A percentile compares a stretch with the other conserved stretches of the same genome.
Conservation (phyloP, 2,329 filamentous ascomycete species). For the Bipolaris victoriae region DNA sequence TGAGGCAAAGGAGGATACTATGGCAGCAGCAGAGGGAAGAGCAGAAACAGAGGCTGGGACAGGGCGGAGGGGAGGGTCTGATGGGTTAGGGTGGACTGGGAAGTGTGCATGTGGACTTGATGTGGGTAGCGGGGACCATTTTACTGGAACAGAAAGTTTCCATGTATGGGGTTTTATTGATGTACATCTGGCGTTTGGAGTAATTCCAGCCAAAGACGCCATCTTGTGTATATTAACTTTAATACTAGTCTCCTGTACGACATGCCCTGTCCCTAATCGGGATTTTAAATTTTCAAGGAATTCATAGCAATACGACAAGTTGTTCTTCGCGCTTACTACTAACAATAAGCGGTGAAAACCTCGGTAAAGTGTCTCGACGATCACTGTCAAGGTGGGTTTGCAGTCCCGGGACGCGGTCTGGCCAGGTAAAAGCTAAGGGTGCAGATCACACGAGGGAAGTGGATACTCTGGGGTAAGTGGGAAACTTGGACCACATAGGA, state of each 20-base stretch:
- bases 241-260: too few species aligned
- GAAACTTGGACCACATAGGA: too few species aligned
- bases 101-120: neutral
- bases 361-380: slow-evolving; percentile 1
- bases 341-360: slow-evolving; percentile 1
- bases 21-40: slow-evolving; percentile 13
- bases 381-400: neutral
- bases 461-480: neutral
- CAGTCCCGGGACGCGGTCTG: neutral
- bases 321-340: neutral
- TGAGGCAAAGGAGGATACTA: slow-evolving; percentile 7
- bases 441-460: neutral
- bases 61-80: neutral
- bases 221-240: too few species aligned
- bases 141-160: too few species aligned
- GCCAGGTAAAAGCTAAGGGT: neutral
- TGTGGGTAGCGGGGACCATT: too few species aligned
- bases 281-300: neutral
- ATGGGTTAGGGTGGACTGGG: too few species aligned
- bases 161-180: too few species aligned
- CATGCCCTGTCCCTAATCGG: too few species aligned
- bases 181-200: too few species aligned
- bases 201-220: too few species aligned
- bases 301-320: neutral
- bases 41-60: neutral